These are phyloP conservation scores for Podila epigama DNA, from an alignment of 192 early-diverging fungal genomes.

Conservation along the genomic window DNA sequence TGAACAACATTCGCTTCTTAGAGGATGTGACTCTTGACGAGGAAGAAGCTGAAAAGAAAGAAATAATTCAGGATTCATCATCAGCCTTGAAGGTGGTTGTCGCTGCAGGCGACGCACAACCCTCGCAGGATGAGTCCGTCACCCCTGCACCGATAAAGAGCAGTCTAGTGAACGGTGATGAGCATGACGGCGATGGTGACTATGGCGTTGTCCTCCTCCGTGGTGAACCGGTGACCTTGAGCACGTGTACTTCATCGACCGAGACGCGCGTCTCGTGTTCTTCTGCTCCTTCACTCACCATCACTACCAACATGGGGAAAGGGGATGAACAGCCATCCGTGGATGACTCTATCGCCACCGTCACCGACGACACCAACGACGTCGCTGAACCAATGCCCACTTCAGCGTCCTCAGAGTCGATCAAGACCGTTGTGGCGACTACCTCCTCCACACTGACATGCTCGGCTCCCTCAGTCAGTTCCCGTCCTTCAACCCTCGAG, in stretches of 20 bases:
- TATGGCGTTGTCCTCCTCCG: constrained; percentile 7
- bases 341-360: not conserved
- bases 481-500: not conserved
- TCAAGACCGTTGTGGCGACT: not conserved
- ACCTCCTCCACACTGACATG: not conserved
- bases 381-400: no score
- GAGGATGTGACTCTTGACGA: not conserved
- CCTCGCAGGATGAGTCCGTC: not conserved
- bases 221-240: not conserved
- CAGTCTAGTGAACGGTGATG: not conserved
- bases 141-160: not conserved
- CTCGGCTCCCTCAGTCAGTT: not conserved
- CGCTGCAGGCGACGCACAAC: not conserved
- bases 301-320: not conserved
- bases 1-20: constrained; percentile 19
- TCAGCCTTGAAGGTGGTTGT: not conserved
- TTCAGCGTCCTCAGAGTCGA: not conserved
- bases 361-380: no score
- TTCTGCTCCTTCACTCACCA: no score
- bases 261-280: no score
- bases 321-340: not conserved
- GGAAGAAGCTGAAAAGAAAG: not conserved
- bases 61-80: not conserved
- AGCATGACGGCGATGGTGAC: constrained; percentile 10
- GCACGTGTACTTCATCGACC: no score